Evolutionary conservation across 106 monocot species (phyloP), one percentile per base, ranked within the genome.

Genomic region (Allium cepa): DNA sequence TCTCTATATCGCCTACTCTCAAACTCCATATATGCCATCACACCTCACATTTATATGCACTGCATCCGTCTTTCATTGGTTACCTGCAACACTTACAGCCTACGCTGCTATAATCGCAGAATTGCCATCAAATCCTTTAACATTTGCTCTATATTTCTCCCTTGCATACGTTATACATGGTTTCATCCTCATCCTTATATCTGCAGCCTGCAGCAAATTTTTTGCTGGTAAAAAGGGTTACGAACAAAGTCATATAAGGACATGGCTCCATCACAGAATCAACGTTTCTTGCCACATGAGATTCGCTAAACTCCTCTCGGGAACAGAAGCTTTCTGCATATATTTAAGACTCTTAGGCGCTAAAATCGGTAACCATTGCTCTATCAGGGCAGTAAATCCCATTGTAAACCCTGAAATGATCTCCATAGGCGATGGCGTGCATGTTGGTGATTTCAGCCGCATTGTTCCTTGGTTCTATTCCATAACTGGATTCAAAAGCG

Each of bases 401-500:
- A 60, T 84, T 15, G 47, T 63, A 3, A 53, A 73, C 49, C 79
- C 75, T 7, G 53, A 61, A 52, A 49, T 79, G 36, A 58, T 84
- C 48, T 73, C 76, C 27, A 73, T 84, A 14, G 79, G 76, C 8
- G 79, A 84, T 62, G 83, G 83, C 12, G 79, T 79, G 36, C 83
- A 84, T 73, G 63, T 84, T 2, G 83, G 83, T 61, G 83, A 84
- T 62, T 84, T 84, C 60, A 73, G 83, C 70, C 66, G 70, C 11
- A 76, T 84, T 60, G 70, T 84, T 8, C 67, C 79, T 53, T 65
- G 76, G 16, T 73, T 73, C 59, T 76, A 84, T 62, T 84, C 79
- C 17, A 61, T 69, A 8, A 26, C 50, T 7, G 73, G 79, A 5
- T 76, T 65, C 45, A 53, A 10, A 14, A 11, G n/a, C 27, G 72